Evolutionary conservation across 2,329 filamentous ascomycete species (phyloP).

Genomic region (Trichocomaceae sp.): DNA sequence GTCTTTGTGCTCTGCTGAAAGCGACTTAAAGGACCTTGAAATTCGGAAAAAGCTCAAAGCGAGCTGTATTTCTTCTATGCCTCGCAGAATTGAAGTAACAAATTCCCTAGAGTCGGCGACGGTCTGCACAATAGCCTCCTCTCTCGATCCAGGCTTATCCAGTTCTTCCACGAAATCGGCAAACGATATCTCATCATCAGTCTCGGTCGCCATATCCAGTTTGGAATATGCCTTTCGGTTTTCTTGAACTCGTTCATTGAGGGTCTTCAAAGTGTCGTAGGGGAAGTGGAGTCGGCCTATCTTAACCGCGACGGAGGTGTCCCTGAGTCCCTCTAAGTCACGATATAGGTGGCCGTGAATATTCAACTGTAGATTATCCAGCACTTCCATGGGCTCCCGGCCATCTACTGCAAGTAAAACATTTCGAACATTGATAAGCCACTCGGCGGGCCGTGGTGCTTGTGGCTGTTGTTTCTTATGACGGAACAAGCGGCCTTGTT

Average conservation of each 20-base stretch:
- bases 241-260: conserved; percentile 28
- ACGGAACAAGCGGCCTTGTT: conserved; percentile 81
- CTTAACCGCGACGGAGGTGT: conserved; percentile 85
- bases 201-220: conserved; percentile 35
- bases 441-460: conserved; percentile 75
- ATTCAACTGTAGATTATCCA: conserved; percentile 83
- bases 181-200: conserved; percentile 57
- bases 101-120: conserved; percentile 93
- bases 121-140: conserved; percentile 67
- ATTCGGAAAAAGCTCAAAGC: conserved; percentile 85
- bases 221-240: conserved; percentile 30
- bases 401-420: conserved; percentile 83
- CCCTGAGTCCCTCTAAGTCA: conserved; percentile 75
- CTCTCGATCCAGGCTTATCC: conserved; percentile 58
- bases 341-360: conserved; percentile 86
- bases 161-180: conserved; percentile 69
- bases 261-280: conserved; percentile 69
- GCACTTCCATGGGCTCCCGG: conserved; percentile 73
- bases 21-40: conserved; percentile 67
- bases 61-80: conserved; percentile 94
- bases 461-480: conserved; percentile 61
- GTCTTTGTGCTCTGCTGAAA: conserved; percentile 61
- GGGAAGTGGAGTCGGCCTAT: conserved; percentile 84
- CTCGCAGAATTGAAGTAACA: conserved; percentile 77
- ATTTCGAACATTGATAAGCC: conserved; percentile 81